Conservation (phyloP, 2,329 filamentous ascomycete genomes). For the Neopestalotiopsis sp. region DNA sequence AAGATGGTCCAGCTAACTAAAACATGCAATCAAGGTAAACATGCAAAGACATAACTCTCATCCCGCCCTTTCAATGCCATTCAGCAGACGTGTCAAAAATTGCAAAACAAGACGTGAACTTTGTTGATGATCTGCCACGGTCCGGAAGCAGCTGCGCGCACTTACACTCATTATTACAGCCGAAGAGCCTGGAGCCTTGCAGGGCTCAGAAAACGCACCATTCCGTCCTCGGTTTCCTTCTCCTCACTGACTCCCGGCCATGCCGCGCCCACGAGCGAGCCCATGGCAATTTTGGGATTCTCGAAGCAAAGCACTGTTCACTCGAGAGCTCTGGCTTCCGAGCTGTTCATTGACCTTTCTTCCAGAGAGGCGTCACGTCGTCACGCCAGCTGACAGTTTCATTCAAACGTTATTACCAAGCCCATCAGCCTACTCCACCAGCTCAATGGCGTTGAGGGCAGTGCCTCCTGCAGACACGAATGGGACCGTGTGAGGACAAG, state of each 20-base stretch:
- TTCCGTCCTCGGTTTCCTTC: neutral
- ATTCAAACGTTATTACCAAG: slow-evolving; percentile 1
- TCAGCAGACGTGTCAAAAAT: neutral
- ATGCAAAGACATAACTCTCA: neutral
- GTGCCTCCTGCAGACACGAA: neutral
- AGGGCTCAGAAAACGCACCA: neutral
- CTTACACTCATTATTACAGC: neutral
- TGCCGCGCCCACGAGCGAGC: neutral
- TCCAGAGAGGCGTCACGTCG: neutral
- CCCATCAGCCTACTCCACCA: neutral
- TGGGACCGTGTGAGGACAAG: neutral
- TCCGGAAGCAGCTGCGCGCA: too few species aligned
- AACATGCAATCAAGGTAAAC: neutral
- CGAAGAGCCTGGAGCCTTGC: neutral
- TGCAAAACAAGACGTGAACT: slow-evolving; percentile 1
- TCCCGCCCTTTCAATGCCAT: neutral
- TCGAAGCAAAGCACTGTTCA: slow-evolving; percentile 5
- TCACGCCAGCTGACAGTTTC: neutral
- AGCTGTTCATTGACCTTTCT: neutral
- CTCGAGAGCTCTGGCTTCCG: neutral
- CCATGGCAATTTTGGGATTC: neutral
- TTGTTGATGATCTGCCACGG: neutral
- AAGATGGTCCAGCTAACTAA: neutral
- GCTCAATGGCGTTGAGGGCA: neutral
- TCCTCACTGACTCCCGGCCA: slow-evolving; percentile 6